Conservation (phyloP, 2,329 filamentous ascomycete species). For the Metarhizium humberi region DNA sequence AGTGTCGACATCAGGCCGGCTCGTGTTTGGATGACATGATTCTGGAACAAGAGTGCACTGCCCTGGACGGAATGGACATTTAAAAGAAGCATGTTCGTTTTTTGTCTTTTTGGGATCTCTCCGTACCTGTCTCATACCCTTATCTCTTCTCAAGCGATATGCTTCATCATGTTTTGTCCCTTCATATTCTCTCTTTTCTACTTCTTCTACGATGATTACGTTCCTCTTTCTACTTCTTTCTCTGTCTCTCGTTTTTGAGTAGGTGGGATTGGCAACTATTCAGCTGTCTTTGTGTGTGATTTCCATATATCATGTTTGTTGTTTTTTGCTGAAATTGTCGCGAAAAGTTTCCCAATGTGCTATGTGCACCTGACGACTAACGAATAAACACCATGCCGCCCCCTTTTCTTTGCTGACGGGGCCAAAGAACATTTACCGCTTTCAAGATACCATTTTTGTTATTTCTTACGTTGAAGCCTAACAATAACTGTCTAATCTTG, state of each 20-base stretch:
- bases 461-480: not conserved
- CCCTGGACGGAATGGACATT: conserved; percentile 6
- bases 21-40: conserved; percentile 3
- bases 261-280: conserved; percentile 2
- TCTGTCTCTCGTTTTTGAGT: conserved; percentile 3
- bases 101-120: conserved; percentile 9
- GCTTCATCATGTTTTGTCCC: conserved; percentile 9
- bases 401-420: not conserved
- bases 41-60: conserved; percentile 4
- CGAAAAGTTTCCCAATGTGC: not conserved
- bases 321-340: not conserved
- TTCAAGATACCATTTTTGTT: not conserved
- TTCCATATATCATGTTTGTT: not conserved
- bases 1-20: conserved; percentile 2
- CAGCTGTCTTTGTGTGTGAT: not conserved
- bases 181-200: conserved; percentile 5
- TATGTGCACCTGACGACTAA: not conserved
- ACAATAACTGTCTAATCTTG: not conserved
- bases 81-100: conserved; percentile 8
- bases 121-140: conserved; percentile 12
- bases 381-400: not conserved
- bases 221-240: conserved; percentile 7
- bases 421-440: not conserved
- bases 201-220: conserved; percentile 3
- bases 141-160: conserved; percentile 9